Evolutionary conservation across 2,329 filamentous ascomycete genomes (phyloP).

Genomic region (Fusarium mexicanum): DNA sequence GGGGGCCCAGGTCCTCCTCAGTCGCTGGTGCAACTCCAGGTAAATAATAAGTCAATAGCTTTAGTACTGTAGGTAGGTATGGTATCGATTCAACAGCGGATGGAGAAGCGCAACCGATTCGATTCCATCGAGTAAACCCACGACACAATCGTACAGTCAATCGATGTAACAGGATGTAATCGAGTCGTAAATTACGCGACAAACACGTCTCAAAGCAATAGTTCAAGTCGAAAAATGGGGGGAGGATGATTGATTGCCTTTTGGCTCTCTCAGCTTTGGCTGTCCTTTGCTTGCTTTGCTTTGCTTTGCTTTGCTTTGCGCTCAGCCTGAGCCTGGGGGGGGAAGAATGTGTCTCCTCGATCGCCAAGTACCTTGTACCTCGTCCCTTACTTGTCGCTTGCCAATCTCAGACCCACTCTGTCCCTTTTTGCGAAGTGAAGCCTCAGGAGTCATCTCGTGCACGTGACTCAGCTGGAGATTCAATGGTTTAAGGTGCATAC

Average conservation of each 20-base stretch:
- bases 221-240: slow-evolving; percentile 43
- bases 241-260: slow-evolving; percentile 28
- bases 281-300: slow-evolving; percentile 13
- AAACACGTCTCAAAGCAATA: slow-evolving; percentile 34
- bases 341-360: slow-evolving; percentile 55
- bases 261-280: slow-evolving; percentile 26
- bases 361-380: slow-evolving; percentile 41
- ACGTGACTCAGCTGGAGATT: slow-evolving; percentile 44
- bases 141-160: slow-evolving; percentile 48
- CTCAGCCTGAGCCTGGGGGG: slow-evolving; percentile 34
- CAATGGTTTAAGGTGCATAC: background rate
- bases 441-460: slow-evolving; percentile 38
- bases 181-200: slow-evolving; percentile 39
- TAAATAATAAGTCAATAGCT: slow-evolving; percentile 39
- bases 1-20: slow-evolving; percentile 26
- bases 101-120: slow-evolving; percentile 46
- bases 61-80: slow-evolving; percentile 38
- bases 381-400: slow-evolving; percentile 39
- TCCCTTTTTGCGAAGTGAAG: slow-evolving; percentile 38
- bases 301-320: slow-evolving; percentile 34
- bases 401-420: slow-evolving; percentile 43
- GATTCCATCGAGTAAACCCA: slow-evolving; percentile 46
- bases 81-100: background rate
- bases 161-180: slow-evolving; percentile 34
- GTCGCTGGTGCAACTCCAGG: slow-evolving; percentile 54